Percentiles rank a stretch among this genome's conserved stretches.
phyloP scores from a whole-genome alignment of 176 grass and related monocot genomes.

The Dendrocalamus sinicus region DNA sequence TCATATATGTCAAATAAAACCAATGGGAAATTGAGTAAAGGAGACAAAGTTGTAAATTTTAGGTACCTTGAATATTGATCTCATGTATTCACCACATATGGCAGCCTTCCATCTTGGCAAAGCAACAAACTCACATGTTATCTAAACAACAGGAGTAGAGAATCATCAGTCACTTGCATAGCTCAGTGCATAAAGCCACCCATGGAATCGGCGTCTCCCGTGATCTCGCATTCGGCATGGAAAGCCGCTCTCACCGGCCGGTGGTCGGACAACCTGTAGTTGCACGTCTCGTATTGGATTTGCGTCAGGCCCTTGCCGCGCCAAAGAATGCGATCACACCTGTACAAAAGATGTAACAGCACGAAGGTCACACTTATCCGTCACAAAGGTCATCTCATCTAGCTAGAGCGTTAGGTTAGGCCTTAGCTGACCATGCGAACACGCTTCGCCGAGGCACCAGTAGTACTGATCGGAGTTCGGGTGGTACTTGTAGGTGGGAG shows the following conservation, averaged over 20 bases:
- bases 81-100: no score
- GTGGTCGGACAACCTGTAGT: constrained; percentile 79
- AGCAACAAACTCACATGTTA: no score
- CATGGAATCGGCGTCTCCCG: constrained; percentile 32
- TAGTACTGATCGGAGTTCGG: constrained; percentile 82
- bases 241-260: constrained; percentile 77
- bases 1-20: constrained; percentile 29
- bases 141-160: no score
- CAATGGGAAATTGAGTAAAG: background rate
- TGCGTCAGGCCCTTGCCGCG: constrained; percentile 76
- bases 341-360: constrained; percentile 34
- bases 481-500: constrained; percentile 91
- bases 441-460: constrained; percentile 55
- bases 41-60: constrained; percentile 9
- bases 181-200: constrained; percentile 27
- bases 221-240: constrained; percentile 47
- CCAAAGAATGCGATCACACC: constrained; percentile 99
- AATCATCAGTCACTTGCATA: constrained; percentile 8
- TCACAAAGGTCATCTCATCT: background rate
- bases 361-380: background rate
- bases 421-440: constrained; percentile 76
- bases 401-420: background rate
- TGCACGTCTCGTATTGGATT: constrained; percentile 69
- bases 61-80: constrained; percentile 88
- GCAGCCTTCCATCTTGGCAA: no score